These are phyloP conservation scores for Neurospora crassa DNA, from an alignment of 2,329 filamentous ascomycete genomes.

Conservation along the genomic window DNA sequence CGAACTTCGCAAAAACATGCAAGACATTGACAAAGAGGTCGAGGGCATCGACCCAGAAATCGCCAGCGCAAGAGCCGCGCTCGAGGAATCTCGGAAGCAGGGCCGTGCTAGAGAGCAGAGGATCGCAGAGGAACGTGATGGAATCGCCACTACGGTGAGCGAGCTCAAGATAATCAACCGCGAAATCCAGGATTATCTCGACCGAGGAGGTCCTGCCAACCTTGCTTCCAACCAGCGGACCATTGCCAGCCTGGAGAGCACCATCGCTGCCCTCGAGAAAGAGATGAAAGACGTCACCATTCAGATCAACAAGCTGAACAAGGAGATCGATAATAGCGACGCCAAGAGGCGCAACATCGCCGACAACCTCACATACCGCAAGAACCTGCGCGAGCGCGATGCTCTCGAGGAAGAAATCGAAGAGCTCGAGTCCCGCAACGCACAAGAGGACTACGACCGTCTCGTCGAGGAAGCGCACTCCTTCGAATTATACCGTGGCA, in stretches of 20 bases:
- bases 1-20: constrained; percentile 61
- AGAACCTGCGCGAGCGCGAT: constrained; percentile 59
- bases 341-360: constrained; percentile 76
- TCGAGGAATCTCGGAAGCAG: constrained; percentile 65
- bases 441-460: constrained; percentile 69
- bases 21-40: constrained; percentile 61
- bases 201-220: constrained; percentile 62
- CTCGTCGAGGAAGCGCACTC: constrained; percentile 60
- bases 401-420: constrained; percentile 59
- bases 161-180: constrained; percentile 66
- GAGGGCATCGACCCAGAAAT: constrained; percentile 67
- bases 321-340: constrained; percentile 69
- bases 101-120: constrained; percentile 65
- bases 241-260: constrained; percentile 56
- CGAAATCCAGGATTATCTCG: constrained; percentile 72
- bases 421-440: constrained; percentile 68
- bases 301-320: constrained; percentile 67
- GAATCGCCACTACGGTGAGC: constrained; percentile 63
- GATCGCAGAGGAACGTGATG: constrained; percentile 60
- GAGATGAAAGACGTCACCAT: constrained; percentile 59
- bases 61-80: constrained; percentile 61
- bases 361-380: constrained; percentile 82
- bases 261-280: constrained; percentile 54
- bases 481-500: constrained; percentile 59
- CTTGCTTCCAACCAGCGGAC: constrained; percentile 61